Evolutionary conservation across 768 basidiomycete genomes (phyloP), one percentile per base, ranked within the genome.

Genomic region (Auricularia sp.): DNA sequence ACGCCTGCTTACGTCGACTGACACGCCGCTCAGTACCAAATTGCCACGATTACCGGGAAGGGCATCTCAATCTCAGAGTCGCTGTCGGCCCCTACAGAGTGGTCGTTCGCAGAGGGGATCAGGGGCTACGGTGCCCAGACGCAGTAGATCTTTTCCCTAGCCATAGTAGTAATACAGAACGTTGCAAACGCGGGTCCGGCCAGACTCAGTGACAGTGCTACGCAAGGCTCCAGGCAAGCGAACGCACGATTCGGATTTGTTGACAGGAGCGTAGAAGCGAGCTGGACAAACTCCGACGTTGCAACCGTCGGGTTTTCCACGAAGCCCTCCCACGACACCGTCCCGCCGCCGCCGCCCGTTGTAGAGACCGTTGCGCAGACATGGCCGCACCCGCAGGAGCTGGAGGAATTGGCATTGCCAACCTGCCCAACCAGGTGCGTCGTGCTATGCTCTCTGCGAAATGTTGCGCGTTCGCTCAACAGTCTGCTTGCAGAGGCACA

Each of bases 391-490:
- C 72, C 34, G 69, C 70, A 36, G 71, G 29, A 29, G 29, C 74
- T 62, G 61, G 61, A 62, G 61, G 91, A 67, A 92, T 93, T 75
- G 93, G 93, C 68, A 94, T 95, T 73, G 91, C 93, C 73, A 98
- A 98, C 80, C 82, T 99, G 70, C 97, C 96, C 61, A 98, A 98
- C 83, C 97, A 98, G 85, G 94, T 94, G 61, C 67, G 83, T 72
- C 51, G 44, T 33, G 61, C 33, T n/a, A 62, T 42, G 47, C 58
- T 43, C 16, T 39, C 14, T 29, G 39, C 39, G 39, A 42, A 42
- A 42, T 42, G 39, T 42, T 42, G 39, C 66, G 61, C 71, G 53
- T 62, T 61, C n/a, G 23, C 56, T 59, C 23, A 34, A 11, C 56
- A 7, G 29, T 7, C 10, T 21, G 23, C 47, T 34, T 68, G 61